Conservation (phyloP, 2,329 filamentous ascomycete genomes). For the Claviceps fusiformis region DNA sequence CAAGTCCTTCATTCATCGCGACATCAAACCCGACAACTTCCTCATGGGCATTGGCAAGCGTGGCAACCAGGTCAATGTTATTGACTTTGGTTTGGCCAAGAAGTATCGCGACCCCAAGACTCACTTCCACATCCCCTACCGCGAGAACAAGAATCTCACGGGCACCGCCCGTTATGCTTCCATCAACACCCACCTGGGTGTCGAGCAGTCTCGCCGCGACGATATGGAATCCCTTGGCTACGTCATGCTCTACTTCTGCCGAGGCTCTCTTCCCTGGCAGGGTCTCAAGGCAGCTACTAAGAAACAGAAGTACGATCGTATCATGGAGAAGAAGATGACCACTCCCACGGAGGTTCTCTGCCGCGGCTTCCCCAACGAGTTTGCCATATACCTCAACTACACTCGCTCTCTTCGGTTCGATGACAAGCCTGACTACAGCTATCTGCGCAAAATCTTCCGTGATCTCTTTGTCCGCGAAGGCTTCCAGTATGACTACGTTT, state of each 20-base stretch:
- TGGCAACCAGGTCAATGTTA: conserved; percentile 98
- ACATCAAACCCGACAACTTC: conserved; percentile 99
- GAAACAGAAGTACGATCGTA: conserved; percentile 99
- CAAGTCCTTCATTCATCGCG: conserved; percentile 98
- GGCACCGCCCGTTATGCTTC: conserved; percentile 96
- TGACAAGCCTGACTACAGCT: conserved; percentile 99
- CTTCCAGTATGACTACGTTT: conserved; percentile 99
- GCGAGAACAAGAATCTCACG: conserved; percentile 99
- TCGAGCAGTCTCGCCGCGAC: conserved; percentile 97
- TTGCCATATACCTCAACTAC: conserved; percentile 99
- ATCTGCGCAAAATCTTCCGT: conserved; percentile 99
- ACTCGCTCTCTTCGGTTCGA: conserved; percentile 96
- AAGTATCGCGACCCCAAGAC: conserved; percentile 99
- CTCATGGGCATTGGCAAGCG: conserved; percentile 98
- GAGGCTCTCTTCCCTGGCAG: conserved; percentile 97
- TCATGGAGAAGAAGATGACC: conserved; percentile 99
- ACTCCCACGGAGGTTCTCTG: conserved; percentile 96
- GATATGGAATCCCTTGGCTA: conserved; percentile 99
- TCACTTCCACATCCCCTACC: conserved; percentile 98
- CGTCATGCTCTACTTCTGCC: conserved; percentile 99
- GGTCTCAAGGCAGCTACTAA: conserved; percentile 96
- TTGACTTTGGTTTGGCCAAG: conserved; percentile 98
- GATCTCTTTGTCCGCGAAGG: conserved; percentile 97
- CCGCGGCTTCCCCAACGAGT: conserved; percentile 98
- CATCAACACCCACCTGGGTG: conserved; percentile 97